Percentiles rank a stretch among this genome's conserved stretches.
Conservation (phyloP, 2,329 filamentous ascomycete species). For the Coniochaeta ligniaria region DNA sequence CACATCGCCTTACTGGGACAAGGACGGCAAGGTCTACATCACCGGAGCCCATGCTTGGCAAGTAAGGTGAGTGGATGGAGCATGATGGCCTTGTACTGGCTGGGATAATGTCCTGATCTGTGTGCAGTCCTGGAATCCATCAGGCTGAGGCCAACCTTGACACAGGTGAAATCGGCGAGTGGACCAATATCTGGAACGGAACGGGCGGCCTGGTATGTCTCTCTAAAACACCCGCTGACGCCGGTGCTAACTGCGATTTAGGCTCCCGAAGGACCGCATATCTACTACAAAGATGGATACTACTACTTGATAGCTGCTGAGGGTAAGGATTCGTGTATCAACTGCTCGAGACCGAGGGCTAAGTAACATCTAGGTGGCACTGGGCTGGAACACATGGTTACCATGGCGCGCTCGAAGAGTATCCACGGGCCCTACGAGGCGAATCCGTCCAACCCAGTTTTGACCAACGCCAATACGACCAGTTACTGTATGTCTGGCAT, state of each 20-base stretch:
- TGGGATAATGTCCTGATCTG: background rate
- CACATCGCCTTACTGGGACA: constrained; percentile 48
- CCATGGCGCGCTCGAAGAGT: constrained; percentile 33
- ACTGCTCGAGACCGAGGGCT: background rate
- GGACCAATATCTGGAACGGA: constrained; percentile 38
- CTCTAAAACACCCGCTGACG: background rate
- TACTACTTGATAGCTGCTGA: constrained; percentile 49
- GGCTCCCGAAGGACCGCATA: constrained; percentile 46
- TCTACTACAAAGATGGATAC: constrained; percentile 41
- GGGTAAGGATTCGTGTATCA: constrained; percentile 18
- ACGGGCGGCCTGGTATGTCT: constrained; percentile 27
- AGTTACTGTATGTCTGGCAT: constrained; percentile 24
- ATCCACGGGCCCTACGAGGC: constrained; percentile 37
- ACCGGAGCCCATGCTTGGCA: constrained; percentile 30
- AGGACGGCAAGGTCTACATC: constrained; percentile 46
- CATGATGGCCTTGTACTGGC: background rate
- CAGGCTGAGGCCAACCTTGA: constrained; percentile 30
- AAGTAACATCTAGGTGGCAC: constrained; percentile 31
- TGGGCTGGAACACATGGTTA: constrained; percentile 38
- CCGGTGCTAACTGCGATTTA: constrained; percentile 1
- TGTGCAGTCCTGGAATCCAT: constrained; percentile 27
- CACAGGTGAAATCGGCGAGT: constrained; percentile 30
- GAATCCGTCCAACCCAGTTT: constrained; percentile 33
- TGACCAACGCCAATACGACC: constrained; percentile 36
- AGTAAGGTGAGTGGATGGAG: constrained; percentile 11